phyloP scores from a whole-genome alignment of 805 yeast species.

The Suhomyces sp. region DNA sequence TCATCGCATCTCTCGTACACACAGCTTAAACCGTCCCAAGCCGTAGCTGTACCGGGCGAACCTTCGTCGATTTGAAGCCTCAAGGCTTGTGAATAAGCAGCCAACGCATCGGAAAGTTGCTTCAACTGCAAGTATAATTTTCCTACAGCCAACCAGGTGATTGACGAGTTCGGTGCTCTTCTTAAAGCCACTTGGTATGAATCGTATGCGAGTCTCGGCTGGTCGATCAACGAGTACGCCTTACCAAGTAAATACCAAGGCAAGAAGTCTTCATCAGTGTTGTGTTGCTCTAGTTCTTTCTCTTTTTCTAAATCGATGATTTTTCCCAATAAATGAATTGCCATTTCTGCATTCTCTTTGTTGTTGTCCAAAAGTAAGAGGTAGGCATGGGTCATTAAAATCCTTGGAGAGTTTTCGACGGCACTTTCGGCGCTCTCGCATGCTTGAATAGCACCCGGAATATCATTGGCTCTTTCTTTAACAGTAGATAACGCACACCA shows the following conservation, averaged over 20 bases:
- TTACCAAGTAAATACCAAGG: conserved; percentile 58
- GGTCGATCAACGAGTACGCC: conserved; percentile 46
- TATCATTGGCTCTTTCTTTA: conserved; percentile 49
- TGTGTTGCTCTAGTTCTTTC: conserved; percentile 12
- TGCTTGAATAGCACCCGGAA: conserved; percentile 47
- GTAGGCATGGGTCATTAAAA: conserved; percentile 49
- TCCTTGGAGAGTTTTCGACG: conserved; percentile 44
- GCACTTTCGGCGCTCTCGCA: conserved; percentile 48
- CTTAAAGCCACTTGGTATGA: conserved; percentile 53
- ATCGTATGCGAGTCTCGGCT: conserved; percentile 53
- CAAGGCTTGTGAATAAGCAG: conserved; percentile 66
- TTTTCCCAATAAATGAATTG: conserved; percentile 35
- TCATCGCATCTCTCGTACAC: conserved; percentile 64
- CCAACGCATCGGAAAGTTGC: conserved; percentile 63
- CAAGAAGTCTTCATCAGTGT: conserved; percentile 45
- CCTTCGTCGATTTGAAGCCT: conserved; percentile 48
- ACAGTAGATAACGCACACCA: conserved; percentile 56
- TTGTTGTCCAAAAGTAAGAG: conserved; percentile 37
- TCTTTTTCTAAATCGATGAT: conserved; percentile 26
- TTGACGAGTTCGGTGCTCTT: conserved; percentile 51
- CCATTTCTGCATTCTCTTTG: conserved; percentile 26
- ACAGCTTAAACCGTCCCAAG: conserved; percentile 64
- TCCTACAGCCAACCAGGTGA: conserved; percentile 68
- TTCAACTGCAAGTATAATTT: conserved; percentile 54
- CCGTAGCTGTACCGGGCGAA: conserved; percentile 49